Base-by-base conservation (phyloP, 495 filamentous ascomycete genomes). In the Penicillium tannophilum region DNA sequence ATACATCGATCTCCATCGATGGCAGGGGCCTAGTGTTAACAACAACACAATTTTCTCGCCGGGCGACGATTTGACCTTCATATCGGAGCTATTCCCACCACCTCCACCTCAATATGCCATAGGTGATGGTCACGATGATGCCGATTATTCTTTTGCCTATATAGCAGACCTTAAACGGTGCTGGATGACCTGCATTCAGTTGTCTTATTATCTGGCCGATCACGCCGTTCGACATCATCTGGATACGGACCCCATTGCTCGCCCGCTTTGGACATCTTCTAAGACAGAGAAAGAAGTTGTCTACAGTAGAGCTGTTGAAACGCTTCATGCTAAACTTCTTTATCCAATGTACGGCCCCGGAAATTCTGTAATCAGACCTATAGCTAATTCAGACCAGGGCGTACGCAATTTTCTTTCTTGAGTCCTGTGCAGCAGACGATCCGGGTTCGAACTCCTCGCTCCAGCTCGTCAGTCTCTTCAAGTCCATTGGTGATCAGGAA, bases 111-210 rank as follows among this genome's bases (percentile, higher is more conserved):
- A 66, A 2, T 73, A 73, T 26, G 63, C 61, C 6, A 20, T 46
- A 9, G 56, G 50, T 12, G 42, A 60, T 12, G 41, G 35, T 16
- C 51, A 56, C 17, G 60, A 62, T 23, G 62, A 69, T 42, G 65
- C 64, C n/a, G 64, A 66, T 8, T 69, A 73, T 48, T 66, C 70
- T 26, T 59, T 73, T 16, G 66, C 59, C n/a, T 73, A 73, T 42
- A 33, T 73, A 10, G 58, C 61, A 7, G 68, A 71, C 28, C 47
- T 73, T 3, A 58, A 61, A 16, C 52, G 66, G 28, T 71, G 68
- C 42, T 73, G 70, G 70, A 56, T 42, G 16, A 71, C 70, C 12
- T 73, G 70, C 24, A 59, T 73, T 35, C 56, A 60, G 35, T 55
- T 73, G 4, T 69, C 66, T 10, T 67, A 63, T 39, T 63, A 71